phyloP scores from a whole-genome alignment of 495 filamentous ascomycete genomes.

The Penicillium lividum region DNA sequence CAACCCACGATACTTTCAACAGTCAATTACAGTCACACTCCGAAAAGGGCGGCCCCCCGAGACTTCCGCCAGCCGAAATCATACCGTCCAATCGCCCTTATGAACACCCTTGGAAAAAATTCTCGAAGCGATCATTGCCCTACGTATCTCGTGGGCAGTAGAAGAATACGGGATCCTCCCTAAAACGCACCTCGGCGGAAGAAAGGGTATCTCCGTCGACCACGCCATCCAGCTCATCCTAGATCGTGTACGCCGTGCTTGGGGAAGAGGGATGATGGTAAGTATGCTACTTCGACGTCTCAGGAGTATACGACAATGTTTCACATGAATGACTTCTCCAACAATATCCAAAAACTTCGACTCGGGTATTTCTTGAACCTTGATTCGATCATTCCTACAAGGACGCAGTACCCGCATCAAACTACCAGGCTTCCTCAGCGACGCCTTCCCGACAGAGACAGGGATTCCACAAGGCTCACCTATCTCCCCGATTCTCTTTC shows the following conservation, averaged over 20 bases:
- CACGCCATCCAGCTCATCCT: neutral
- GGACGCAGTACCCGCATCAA: neutral
- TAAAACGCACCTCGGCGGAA: neutral
- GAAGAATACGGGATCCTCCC: conserved; percentile 20
- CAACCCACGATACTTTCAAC: neutral
- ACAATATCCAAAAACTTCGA: neutral
- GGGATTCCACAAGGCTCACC: too few species aligned
- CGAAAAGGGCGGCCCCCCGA: neutral
- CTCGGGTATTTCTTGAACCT: neutral
- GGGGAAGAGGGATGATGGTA: neutral
- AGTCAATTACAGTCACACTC: neutral
- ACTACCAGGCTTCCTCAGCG: too few species aligned
- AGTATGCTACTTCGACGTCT: neutral
- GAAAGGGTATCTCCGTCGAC: neutral
- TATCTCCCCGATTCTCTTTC: too few species aligned
- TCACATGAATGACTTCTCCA: neutral
- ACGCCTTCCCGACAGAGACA: too few species aligned
- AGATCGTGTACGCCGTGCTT: too few species aligned
- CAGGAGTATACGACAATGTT: neutral
- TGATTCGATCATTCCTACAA: neutral
- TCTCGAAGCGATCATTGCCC: conserved; percentile 33
- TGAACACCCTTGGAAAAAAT: conserved; percentile 28
- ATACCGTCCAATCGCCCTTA: neutral
- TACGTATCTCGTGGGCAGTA: conserved; percentile 26
- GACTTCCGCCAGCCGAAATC: neutral